Base-by-base conservation (phyloP, 225 moss, liverwort and hornwort genomes). In the Rhytidiadelphus loreus region DNA sequence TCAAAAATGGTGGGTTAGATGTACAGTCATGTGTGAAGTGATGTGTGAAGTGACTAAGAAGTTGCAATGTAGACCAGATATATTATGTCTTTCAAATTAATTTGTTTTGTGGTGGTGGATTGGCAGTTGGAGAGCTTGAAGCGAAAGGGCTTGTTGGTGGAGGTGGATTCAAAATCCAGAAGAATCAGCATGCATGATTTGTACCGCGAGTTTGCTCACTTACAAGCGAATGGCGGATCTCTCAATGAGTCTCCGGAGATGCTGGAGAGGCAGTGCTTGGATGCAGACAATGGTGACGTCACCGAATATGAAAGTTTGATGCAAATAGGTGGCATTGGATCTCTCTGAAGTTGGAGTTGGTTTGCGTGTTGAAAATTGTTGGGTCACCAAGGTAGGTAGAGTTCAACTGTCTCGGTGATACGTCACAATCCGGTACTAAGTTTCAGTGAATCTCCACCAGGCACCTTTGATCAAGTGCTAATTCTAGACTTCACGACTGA, bases 191-290 rank as follows among this genome's bases (percentile, higher is more conserved):
- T 57, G 3, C 80, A 87, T 5, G 69, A 80, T 56, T 12, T 78
- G 23, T 79, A 86, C 2, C 1, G 2, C 1, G 56, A 87, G 2
- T 87, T 80, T 80, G 35, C 28, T 1, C 8, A 35, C 11, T 8
- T 66, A 2, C 26, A 46, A 58, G 24, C 4, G 1, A 37, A 35
- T 23, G 80, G 50, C 3, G 11, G 44, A 87, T n/a, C 29, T 26
- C 16, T 46, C 0, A 18, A 44, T 1, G 8, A 68, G 12, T n/a
- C 16, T 4, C 3, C 4, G 1, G 2, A 41, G 2, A 39, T 55
- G 39, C 1, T 2, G 0, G 9, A 56, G 21, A 29, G 29, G 28
- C 46, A 10, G 65, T 77, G 75, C 43, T 13, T 20, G 35, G 14
- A 83, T 44, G 57, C 56, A 8, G 33, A 65, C 28, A 88, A 44